Evolutionary conservation across 1,284 basidiomycete genomes (phyloP), one percentile per base, ranked within the genome.

Genomic region (Grifola frondosa): DNA sequence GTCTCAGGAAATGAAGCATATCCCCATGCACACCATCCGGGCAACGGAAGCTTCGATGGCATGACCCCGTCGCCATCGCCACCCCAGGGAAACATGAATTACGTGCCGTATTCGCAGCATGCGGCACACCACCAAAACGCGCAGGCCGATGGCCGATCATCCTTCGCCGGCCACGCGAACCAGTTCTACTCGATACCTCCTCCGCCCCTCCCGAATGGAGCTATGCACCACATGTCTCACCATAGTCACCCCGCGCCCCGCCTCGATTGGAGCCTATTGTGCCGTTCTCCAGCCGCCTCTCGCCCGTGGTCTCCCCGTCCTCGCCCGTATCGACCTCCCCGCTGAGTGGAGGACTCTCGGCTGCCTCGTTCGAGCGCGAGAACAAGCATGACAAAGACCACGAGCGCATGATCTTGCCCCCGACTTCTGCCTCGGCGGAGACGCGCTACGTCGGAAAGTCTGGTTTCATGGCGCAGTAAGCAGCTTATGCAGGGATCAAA

Each of bases 51-150:
- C 32, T 61, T 61, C 32, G 67, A 68, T 32, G 62, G 65, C 46
- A 58, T 71, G 52, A 74, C 74, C 4, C 57, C 57, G 10, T 82
- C 81, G n/a, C 81, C 82, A 10, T 79, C 80, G 21, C 80, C 81
- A 11, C 75, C 80, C 9, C 65, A 74, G 15, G 64, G 67, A 32
- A 67, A 62, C 42, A 63, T 76, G 59, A 74, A 64, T 44, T 84
- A 81, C 60, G 71, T 75, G 37, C 73, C 80, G 43, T 81, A 81
- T 48, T 58, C 69, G 8, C 65, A 57, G 28, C 23, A 43, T 24
- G 36, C 49, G 16, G 52, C 54, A 30, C 55, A 55, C 48, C 47
- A 41, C 36, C 43, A 34, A 12, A 39, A 49, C 20, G 39, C 56
- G 31, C 54, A 57, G 33, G 38, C 42, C 5, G 56, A 59, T 23